Base-by-base conservation (phyloP, 805 yeast genomes). In the Starmerella etchellsii region DNA sequence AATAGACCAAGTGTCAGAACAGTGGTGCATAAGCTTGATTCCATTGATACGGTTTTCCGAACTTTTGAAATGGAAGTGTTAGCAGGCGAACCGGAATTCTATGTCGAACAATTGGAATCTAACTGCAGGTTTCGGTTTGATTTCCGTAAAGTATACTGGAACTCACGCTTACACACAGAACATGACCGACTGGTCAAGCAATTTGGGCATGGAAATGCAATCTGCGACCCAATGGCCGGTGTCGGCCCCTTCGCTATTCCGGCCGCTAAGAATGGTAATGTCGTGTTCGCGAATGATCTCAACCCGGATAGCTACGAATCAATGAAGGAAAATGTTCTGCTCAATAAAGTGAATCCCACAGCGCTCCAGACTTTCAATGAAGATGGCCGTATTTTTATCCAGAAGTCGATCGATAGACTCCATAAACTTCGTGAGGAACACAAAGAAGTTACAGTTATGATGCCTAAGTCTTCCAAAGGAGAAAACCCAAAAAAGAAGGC, bases 211-310 rank as follows among this genome's bases (percentile, higher is more conserved):
- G 79, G 80, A 9, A 80, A 79, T 44, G 81, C 84, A 6, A 81
- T 93, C 0, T 83, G 84, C 53, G 99, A 91, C 64, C 96, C 85
- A 0, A 82, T 93, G 74, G 97, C 95, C 1, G 99, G 99, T 35
- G 97, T 91, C 2, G 99, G 99, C 0, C 99, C 99, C 4, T 91
- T 93, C 65, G 88, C 94, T 1, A 74, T 91, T 1, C 99, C 99
- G 0, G 94, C 96, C 0, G 97, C 87, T 13, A 84, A 80, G 59
- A 82, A 79, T 46, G 71, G 71, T 14, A 80, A 77, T 10, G 58
- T 87, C 39, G 94, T 83, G 0, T 66, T 91, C 51, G 95, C 96
- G 10, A 91, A 87, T 57, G 99, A 91, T 59, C 66, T 91, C 57
- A 91, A 91, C 55, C 97, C 96, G 0, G 81, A 79, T 44, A 78